Evolutionary conservation across 495 filamentous ascomycete species (phyloP).

Genomic region (Patellaria atrata): DNA sequence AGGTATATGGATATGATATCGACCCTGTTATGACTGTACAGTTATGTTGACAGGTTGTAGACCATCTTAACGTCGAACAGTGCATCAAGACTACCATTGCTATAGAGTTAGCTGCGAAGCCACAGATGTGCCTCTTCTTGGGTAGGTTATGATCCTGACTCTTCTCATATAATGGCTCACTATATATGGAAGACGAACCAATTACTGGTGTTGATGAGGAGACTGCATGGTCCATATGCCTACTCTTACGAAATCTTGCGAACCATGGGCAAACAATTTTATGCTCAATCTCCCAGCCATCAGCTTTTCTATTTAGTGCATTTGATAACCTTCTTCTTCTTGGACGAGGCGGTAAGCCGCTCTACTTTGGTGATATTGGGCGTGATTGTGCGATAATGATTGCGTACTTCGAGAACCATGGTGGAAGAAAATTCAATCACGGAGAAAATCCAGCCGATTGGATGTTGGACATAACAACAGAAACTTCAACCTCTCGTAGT

Average conservation of each 20-base stretch:
- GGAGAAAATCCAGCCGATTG: conserved; percentile 1
- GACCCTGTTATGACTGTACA: background rate
- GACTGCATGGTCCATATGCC: conserved; percentile 1
- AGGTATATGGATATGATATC: conserved; percentile 20
- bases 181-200: background rate
- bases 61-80: conserved; percentile 6
- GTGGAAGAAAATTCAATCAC: background rate
- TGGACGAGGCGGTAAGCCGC: background rate
- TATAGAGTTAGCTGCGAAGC: conserved; percentile 3
- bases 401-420: conserved; percentile 1
- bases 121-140: conserved; percentile 1
- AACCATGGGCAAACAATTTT: background rate
- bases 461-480: conserved; percentile 1
- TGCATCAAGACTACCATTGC: conserved; percentile 1
- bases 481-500: background rate
- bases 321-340: conserved; percentile 1
- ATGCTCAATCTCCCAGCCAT: conserved; percentile 1
- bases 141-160: background rate
- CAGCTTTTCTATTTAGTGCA: background rate
- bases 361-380: conserved; percentile 2
- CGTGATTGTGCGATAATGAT: background rate
- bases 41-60: background rate
- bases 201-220: conserved; percentile 3
- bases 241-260: background rate
- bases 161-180: background rate